Evolutionary conservation across 2,329 filamentous ascomycete species (phyloP).

Genomic region (Penicillium brevicompactum): DNA sequence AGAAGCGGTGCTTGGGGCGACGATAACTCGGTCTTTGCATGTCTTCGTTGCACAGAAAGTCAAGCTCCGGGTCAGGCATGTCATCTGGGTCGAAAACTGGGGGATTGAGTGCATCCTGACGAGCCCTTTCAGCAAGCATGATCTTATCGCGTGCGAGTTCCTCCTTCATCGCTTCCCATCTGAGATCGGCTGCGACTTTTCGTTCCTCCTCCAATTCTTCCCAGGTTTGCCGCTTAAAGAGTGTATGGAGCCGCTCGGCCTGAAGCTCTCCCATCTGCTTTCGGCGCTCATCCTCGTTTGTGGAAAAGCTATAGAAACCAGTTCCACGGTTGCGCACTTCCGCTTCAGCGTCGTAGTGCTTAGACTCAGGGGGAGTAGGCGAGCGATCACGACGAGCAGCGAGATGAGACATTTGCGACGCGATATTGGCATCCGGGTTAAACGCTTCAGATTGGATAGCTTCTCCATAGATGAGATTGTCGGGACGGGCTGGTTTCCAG

Average conservation of each 20-base stretch:
- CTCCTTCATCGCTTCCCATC: too few species aligned
- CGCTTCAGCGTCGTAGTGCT: slow-evolving; percentile 81
- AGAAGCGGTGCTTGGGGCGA: too few species aligned
- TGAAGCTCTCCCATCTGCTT: slow-evolving; percentile 76
- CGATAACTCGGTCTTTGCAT: neutral
- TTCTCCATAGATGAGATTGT: slow-evolving; percentile 79
- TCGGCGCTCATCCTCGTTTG: slow-evolving; percentile 67
- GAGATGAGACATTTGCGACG: slow-evolving; percentile 73
- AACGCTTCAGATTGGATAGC: slow-evolving; percentile 83
- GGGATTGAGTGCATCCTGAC: neutral
- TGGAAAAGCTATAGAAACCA: slow-evolving; percentile 88
- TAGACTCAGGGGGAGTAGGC: slow-evolving; percentile 75
- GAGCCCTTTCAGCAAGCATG: too few species aligned
- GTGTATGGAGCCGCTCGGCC: slow-evolving; percentile 68
- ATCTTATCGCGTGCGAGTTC: too few species aligned
- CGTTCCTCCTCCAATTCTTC: slow-evolving; percentile 62
- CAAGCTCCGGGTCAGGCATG: neutral
- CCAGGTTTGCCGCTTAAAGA: slow-evolving; percentile 60
- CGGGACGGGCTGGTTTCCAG: slow-evolving; percentile 58
- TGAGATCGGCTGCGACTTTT: slow-evolving; percentile 37
- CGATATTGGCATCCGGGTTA: slow-evolving; percentile 66
- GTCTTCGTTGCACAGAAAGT: neutral
- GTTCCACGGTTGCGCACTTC: slow-evolving; percentile 88
- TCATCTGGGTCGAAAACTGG: neutral
- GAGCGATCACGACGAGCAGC: slow-evolving; percentile 77